These are phyloP conservation scores for Fusarium pininemorale DNA, from an alignment of 2,329 filamentous ascomycete genomes.

Conservation along the genomic window DNA sequence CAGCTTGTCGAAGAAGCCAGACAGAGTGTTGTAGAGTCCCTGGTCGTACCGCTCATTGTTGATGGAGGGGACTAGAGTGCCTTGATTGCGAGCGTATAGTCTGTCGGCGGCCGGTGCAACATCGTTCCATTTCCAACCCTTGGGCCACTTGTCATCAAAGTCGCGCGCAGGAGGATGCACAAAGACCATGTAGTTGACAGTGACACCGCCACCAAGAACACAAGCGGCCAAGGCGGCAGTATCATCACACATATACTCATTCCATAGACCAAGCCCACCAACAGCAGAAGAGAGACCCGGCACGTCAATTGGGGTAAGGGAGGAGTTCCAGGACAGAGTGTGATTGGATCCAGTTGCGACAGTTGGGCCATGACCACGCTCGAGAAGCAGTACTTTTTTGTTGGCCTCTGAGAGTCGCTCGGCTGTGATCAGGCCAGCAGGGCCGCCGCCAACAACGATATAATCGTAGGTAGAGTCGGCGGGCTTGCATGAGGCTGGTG, in stretches of 20 bases:
- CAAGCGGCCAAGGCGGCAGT: conserved; percentile 60
- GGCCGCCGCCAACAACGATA: conserved; percentile 39
- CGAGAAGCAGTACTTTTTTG: conserved; percentile 70
- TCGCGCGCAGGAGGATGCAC: conserved; percentile 71
- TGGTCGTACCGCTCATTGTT: conserved; percentile 74
- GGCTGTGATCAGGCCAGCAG: conserved; percentile 39
- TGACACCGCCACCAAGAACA: conserved; percentile 72
- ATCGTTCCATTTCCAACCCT: conserved; percentile 69
- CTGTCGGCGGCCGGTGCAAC: conserved; percentile 66
- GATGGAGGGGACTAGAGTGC: conserved; percentile 68
- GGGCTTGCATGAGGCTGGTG: neutral
- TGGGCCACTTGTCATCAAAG: conserved; percentile 72
- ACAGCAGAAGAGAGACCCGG: conserved; percentile 67
- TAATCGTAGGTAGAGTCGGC: conserved; percentile 32
- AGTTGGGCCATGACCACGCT: conserved; percentile 67
- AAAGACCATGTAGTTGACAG: conserved; percentile 74
- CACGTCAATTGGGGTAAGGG: conserved; percentile 74
- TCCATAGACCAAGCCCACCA: conserved; percentile 73
- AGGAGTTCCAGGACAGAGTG: conserved; percentile 68
- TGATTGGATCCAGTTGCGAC: conserved; percentile 70
- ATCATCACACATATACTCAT: conserved; percentile 36
- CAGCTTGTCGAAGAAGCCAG: conserved; percentile 64
- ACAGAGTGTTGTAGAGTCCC: conserved; percentile 69
- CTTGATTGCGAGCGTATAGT: conserved; percentile 63
- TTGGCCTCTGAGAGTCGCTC: conserved; percentile 67